These are phyloP conservation scores for Citrus reticulata DNA, from an alignment of 345 rosid genomes.

Conservation along the genomic window DNA sequence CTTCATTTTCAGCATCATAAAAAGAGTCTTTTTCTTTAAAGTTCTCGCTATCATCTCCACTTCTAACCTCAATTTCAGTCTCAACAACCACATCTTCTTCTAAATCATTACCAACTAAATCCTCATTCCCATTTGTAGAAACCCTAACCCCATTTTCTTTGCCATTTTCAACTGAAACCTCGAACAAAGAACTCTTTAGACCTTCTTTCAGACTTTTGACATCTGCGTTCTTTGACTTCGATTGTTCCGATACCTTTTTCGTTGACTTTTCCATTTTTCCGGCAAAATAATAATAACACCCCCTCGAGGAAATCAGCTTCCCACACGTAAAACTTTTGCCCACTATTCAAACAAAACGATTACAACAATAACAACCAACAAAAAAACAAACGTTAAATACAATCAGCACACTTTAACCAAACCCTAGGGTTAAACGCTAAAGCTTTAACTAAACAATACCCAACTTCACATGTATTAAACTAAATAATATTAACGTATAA, in stretches of 20 bases:
- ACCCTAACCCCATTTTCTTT: slow-evolving; percentile 42
- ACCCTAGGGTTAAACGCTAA: neutral
- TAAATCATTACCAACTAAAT: slow-evolving; percentile 5
- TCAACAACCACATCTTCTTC: slow-evolving; percentile 13
- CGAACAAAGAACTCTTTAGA: neutral
- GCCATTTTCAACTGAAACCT: slow-evolving; percentile 5
- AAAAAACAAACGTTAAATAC: neutral
- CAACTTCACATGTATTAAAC: neutral
- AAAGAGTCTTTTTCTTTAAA: slow-evolving; percentile 63
- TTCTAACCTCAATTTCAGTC: slow-evolving; percentile 8
- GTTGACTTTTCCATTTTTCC: slow-evolving; percentile 26
- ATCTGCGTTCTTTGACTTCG: slow-evolving; percentile 14
- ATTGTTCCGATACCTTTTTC: slow-evolving; percentile 13
- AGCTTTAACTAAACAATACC: neutral
- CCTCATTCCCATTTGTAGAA: slow-evolving; percentile 35
- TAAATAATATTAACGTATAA: neutral
- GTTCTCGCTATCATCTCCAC: slow-evolving; percentile 18
- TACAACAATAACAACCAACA: neutral
- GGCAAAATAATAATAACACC: neutral
- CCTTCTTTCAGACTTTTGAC: slow-evolving; percentile 18
- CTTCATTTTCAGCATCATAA: slow-evolving; percentile 27
- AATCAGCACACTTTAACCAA: neutral
- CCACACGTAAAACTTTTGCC: neutral
- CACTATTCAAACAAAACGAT: neutral
- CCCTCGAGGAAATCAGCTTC: slow-evolving; percentile 20